Evolutionary conservation across 2,329 filamentous ascomycete species (phyloP).

Genomic region (Ophiostoma tasmaniense): DNA sequence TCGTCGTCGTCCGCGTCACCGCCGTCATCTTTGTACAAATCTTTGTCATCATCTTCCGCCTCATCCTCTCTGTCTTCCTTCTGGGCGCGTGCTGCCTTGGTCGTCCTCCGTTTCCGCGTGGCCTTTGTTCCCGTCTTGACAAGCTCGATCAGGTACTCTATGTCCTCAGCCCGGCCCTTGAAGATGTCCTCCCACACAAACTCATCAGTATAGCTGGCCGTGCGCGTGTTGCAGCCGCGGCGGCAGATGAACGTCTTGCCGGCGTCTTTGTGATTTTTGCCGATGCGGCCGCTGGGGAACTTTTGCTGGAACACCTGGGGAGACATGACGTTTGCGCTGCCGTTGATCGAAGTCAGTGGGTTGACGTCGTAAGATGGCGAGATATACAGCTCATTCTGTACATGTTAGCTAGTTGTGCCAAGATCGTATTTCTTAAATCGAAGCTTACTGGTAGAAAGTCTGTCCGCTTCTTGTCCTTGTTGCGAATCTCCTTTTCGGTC

Average conservation of each 20-base stretch:
- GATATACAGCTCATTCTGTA: slow-evolving; percentile 84
- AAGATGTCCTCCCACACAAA: slow-evolving; percentile 88
- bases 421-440: neutral
- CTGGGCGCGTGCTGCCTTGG: slow-evolving; percentile 23
- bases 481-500: slow-evolving; percentile 79
- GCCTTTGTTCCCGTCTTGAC: slow-evolving; percentile 66
- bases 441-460: slow-evolving; percentile 60
- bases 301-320: slow-evolving; percentile 54
- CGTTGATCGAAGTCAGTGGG: slow-evolving; percentile 79
- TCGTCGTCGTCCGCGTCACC: slow-evolving; percentile 10
- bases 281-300: slow-evolving; percentile 68
- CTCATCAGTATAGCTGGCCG: slow-evolving; percentile 83
- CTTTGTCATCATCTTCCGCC: neutral
- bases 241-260: slow-evolving; percentile 88
- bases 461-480: slow-evolving; percentile 68
- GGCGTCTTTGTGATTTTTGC: slow-evolving; percentile 62
- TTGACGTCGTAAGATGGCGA: slow-evolving; percentile 83
- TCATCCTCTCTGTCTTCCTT: neutral
- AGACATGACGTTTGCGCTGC: slow-evolving; percentile 75
- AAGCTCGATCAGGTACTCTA: slow-evolving; percentile 56
- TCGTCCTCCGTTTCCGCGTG: slow-evolving; percentile 43
- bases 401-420: neutral
- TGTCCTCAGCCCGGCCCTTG: slow-evolving; percentile 52
- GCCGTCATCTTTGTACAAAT: slow-evolving; percentile 19
- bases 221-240: slow-evolving; percentile 79